Conservation (phyloP, 2,329 filamentous ascomycete genomes). For the Amylocarpus encephaloides region DNA sequence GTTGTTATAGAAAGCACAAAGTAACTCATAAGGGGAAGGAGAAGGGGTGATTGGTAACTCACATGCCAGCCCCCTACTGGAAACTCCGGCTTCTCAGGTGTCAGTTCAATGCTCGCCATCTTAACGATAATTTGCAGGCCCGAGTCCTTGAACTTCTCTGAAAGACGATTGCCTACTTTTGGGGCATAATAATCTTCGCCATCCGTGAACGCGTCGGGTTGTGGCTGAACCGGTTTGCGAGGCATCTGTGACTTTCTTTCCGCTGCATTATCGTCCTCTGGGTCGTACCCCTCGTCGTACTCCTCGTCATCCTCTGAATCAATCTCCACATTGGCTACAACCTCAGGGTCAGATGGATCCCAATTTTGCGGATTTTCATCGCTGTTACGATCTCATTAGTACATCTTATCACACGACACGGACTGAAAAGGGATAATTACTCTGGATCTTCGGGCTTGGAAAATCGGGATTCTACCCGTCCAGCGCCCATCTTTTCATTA, state of each 20-base stretch:
- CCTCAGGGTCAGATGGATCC: too few species aligned
- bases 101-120: conserved; percentile 50
- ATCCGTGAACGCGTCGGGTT: background rate
- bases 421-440: background rate
- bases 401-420: too few species aligned
- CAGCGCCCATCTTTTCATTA: background rate
- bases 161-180: conserved; percentile 1
- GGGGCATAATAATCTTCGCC: background rate
- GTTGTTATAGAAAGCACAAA: too few species aligned
- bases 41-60: background rate
- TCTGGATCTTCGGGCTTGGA: background rate
- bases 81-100: conserved; percentile 47
- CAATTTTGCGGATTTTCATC: background rate
- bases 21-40: too few species aligned
- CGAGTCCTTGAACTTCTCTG: conserved; percentile 2
- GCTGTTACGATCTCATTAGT: background rate
- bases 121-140: conserved; percentile 58
- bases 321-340: background rate
- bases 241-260: background rate
- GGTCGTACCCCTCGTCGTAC: background rate
- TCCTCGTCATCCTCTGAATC: background rate
- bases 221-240: background rate
- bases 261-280: background rate
- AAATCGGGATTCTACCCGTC: background rate
- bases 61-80: conserved; percentile 41